Conservation (phyloP, 805 yeast genomes). For the Tetrapisispora iriomotensis region DNA sequence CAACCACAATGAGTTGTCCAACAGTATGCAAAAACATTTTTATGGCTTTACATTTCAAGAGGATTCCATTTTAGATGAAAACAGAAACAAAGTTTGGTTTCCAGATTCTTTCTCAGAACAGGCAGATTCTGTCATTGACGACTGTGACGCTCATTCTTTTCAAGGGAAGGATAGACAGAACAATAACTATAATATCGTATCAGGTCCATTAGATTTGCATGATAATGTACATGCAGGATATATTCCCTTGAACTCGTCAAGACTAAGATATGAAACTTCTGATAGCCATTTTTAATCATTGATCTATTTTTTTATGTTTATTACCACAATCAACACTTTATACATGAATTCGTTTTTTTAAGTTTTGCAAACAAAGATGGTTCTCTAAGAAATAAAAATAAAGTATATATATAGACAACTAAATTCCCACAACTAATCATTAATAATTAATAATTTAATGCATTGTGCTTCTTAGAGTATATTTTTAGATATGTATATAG, state of each 20-base stretch:
- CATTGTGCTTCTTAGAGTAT: neutral
- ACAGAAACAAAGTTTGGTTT: neutral
- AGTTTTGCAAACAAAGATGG: too few species aligned
- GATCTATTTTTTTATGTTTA: neutral
- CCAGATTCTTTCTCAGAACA: neutral
- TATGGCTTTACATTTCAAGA: constrained; percentile 93
- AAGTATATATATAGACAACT: too few species aligned
- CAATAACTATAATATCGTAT: neutral
- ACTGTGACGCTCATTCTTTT: too few species aligned
- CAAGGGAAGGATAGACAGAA: neutral
- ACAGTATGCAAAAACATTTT: constrained; percentile 88
- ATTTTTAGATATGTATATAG: neutral
- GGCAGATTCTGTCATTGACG: too few species aligned
- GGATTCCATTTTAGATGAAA: constrained; percentile 38
- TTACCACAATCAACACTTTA: neutral
- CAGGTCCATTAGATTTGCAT: neutral
- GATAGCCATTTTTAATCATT: too few species aligned
- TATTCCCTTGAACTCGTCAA: neutral
- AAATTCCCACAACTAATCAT: too few species aligned
- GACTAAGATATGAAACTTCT: neutral
- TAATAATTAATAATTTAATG: neutral
- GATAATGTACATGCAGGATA: neutral
- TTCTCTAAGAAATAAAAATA: too few species aligned
- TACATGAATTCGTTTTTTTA: neutral
- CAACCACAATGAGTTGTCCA: constrained; percentile 50